These are phyloP conservation scores for Neophaeococcomyces aloes DNA, from an alignment of 2,329 filamentous ascomycete genomes.

Conservation along the genomic window DNA sequence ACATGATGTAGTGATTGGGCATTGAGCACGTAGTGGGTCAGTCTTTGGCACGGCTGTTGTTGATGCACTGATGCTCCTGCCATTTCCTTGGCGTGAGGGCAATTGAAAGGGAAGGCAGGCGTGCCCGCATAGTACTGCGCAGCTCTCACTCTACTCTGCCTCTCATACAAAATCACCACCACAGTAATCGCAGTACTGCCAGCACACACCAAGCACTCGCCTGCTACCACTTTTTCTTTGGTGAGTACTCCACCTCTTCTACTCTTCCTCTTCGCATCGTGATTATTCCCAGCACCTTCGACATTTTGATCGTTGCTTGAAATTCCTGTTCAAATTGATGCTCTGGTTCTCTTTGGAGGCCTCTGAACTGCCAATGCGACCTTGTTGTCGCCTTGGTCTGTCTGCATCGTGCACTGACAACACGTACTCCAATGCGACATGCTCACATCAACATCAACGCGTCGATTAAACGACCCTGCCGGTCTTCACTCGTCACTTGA, in stretches of 20 bases:
- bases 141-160: slow-evolving; percentile 8
- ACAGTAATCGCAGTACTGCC: slow-evolving; percentile 12
- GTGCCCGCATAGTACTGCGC: slow-evolving; percentile 4
- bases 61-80: slow-evolving; percentile 8
- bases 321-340: slow-evolving; percentile 20
- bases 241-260: slow-evolving; percentile 11
- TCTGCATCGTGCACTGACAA: slow-evolving; percentile 8
- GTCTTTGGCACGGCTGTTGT: not conserved
- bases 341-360: slow-evolving; percentile 12
- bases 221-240: not conserved
- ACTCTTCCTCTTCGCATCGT: slow-evolving; percentile 13
- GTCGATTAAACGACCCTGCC: not conserved
- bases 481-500: no score
- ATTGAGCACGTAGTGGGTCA: not conserved
- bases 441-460: slow-evolving; percentile 28
- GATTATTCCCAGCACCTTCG: slow-evolving; percentile 10
- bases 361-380: slow-evolving; percentile 13
- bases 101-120: slow-evolving; percentile 4
- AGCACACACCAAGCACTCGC: slow-evolving; percentile 7
- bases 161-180: slow-evolving; percentile 8
- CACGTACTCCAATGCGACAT: slow-evolving; percentile 19
- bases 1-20: slow-evolving; percentile 43
- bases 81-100: slow-evolving; percentile 4
- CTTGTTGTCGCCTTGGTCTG: slow-evolving; percentile 19
- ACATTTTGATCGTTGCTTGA: slow-evolving; percentile 11